Conservation (phyloP, 352 stramenopile genomes). For the Pythium brachiatum region DNA sequence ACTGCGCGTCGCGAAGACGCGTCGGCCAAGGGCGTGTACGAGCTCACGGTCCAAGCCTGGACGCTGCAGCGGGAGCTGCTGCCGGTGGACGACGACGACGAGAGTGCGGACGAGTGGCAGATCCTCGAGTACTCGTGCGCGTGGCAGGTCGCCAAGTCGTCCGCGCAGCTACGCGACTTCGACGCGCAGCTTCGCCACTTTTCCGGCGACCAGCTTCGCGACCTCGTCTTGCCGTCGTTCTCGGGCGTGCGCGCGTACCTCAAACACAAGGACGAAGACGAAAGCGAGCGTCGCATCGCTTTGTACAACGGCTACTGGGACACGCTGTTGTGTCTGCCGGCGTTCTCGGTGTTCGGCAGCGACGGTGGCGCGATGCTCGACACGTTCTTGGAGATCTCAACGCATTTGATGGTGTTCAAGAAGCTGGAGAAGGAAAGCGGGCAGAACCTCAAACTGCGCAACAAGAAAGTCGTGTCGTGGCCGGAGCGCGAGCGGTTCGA, state of each 20-base stretch:
- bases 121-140: slow-evolving; percentile 63
- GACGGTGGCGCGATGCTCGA: slow-evolving; percentile 59
- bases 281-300: slow-evolving; percentile 38
- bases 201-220: slow-evolving; percentile 39
- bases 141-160: slow-evolving; percentile 49
- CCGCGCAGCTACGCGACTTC: slow-evolving; percentile 44
- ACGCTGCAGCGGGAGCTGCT: slow-evolving; percentile 58
- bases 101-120: slow-evolving; percentile 36
- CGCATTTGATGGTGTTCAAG: slow-evolving; percentile 46
- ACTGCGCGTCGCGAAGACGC: slow-evolving; percentile 25
- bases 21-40: slow-evolving; percentile 37
- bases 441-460: slow-evolving; percentile 45
- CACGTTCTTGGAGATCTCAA: slow-evolving; percentile 62
- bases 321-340: slow-evolving; percentile 41
- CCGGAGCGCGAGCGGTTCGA: slow-evolving; percentile 50
- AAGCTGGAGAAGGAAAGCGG: slow-evolving; percentile 46
- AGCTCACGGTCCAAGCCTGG: slow-evolving; percentile 57
- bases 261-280: slow-evolving; percentile 23
- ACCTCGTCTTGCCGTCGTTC: slow-evolving; percentile 47
- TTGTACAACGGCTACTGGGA: slow-evolving; percentile 52
- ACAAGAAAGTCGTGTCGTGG: slow-evolving; percentile 53
- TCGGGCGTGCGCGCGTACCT: slow-evolving; percentile 30
- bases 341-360: slow-evolving; percentile 56
- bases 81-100: slow-evolving; percentile 17
- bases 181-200: slow-evolving; percentile 52